Base-by-base conservation (phyloP, 148 eudicot species). In the Nepenthes gracilis region DNA sequence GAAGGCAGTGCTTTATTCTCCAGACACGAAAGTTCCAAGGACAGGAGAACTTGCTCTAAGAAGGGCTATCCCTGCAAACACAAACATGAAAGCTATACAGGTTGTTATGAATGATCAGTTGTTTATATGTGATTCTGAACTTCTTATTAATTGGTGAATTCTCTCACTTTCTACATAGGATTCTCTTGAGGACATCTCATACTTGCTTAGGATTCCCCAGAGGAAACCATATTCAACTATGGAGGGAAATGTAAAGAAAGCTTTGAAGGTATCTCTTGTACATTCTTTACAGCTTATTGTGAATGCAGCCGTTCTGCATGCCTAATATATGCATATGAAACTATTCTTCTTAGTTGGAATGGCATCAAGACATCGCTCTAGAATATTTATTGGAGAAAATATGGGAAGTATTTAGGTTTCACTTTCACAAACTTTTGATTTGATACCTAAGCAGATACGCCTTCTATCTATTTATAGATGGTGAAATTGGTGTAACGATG, bases 231-330 rank as follows among this genome's bases (percentile, higher is more conserved):
- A 71, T 61, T 88, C 96, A 73, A 93, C 98, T 12, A 93, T 93
- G 98, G 98, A 93, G 74, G 94, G 96, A 40, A 93, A 88, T 64
- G 92, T 93, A 57, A 88, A 93, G 72, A 93, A 84, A 75, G 90
- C 96, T 43, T 61, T 93, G 1, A 93, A 88, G 96, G 98, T 86
- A 81, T 52, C 35, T 52, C 55, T 72, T 49, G 51, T n/a, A 37
- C 32, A 48, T 10, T 10, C 11, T 23, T 23, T 23, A 23, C 23
- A 23, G 23, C 23, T 23, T 10, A 50, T 50, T n/a, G 54, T 50
- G 12, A 10, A 23, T 23, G 23, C 23, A 23, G 23, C 12, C 12
- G 2, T 50, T 50, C 12, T 50, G 13, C 54, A 52, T 52, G 14
- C 55, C 55, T 32, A 1, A 32, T 23, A 52, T n/a, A 14, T 5